Base-by-base conservation (phyloP, 1,284 basidiomycete genomes). In the Papiliotrema laurentii region DNA sequence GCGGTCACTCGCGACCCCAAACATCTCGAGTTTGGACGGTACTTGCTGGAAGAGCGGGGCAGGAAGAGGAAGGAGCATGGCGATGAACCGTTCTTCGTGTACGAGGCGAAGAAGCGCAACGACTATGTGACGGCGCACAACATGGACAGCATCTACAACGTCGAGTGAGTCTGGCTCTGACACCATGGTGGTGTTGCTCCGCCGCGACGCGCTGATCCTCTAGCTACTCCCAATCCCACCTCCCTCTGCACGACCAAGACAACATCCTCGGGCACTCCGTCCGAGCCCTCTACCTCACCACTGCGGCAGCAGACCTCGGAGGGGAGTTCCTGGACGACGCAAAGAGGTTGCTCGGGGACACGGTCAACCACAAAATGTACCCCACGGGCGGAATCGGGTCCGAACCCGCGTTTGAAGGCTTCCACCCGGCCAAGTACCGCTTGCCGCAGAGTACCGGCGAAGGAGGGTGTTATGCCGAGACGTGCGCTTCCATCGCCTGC, bases 391-490 rank as follows among this genome's bases (percentile, higher is more conserved):
- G 66, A 11, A 55, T 68, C 21, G 66, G 66, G 6, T 58, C 61
- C 1, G 60, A 62, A 37, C 66, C 66, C 10, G 44, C 50, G 37
- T 61, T 42, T 19, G 50, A 52, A 35, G 64, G 62, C 14, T 68
- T 68, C 49, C 57, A 55, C 4, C 27, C 34, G 2, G 49, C 54
- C 26, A 52, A 54, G 1, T 54, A 68, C 42, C 53, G 49, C 22
- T 51, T 68, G 5, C 66, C 66, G 1, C 58, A 61, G 34, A 60
- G 58, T 6, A 62, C 61, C 9, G 62, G 41, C 30, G 60, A 64
- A 44, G 66, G 66, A 6, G 65, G 65, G 13, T 65, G 63, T 45
- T 68, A 68, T 44, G 58, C 62, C 24, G 66, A 68, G 43, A 68
- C 66, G 1, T 68, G 64, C 45, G 66, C 66, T 1, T 55, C 58